Evolutionary conservation across 108 stramenopile species (phyloP), one percentile per base, ranked within the genome.

Genomic region (Fistulifera pelliculosa): DNA sequence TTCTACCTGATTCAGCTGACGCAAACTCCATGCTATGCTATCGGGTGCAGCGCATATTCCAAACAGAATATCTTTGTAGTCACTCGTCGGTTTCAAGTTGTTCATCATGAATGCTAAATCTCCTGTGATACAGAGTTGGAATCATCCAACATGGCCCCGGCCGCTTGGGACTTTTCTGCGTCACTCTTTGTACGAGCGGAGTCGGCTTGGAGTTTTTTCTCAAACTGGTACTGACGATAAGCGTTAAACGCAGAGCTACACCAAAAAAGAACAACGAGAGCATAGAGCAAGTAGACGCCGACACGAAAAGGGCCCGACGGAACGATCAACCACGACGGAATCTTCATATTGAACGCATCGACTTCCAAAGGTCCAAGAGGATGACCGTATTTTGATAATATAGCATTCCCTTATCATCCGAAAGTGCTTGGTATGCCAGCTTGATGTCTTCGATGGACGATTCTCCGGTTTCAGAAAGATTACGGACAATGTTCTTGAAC

Each of bases 1-100:
- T 44, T 74, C 66, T 31, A 70, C 56, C 16, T 62, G 42, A 0
- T 66, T 62, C 14, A 75, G 31, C 52, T 54, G 38, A 40, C 25
- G 25, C 61, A 76, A 43, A 56, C 65, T 7, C 74, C 66, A 25
- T 72, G 64, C 51, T 41, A 85, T 62, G 14, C 54, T 74, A 26
- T 83, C 84, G 0, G 82, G 83, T 13, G 79, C 65, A 45, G 79
- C 81, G 52, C 80, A 79, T 53, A 80, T 67, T 43, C 72, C 67
- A 35, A 76, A 67, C 25, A 90, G 61, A 4, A 90, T 63, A 51
- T 90, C 75, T 27, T 83, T 52, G 13, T 82, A 83, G 21, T 71
- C 70, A 42, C 80, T 76, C 15, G 50, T 55, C 18, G 83, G 81
- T 21, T 49, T 49, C 10, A 88, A 64, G 21, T 61, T 45, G 23